Percentiles rank a stretch among this genome's conserved stretches.
Conservation (phyloP, 805 yeast genomes). For the Crinitomyces ghanaensis region DNA sequence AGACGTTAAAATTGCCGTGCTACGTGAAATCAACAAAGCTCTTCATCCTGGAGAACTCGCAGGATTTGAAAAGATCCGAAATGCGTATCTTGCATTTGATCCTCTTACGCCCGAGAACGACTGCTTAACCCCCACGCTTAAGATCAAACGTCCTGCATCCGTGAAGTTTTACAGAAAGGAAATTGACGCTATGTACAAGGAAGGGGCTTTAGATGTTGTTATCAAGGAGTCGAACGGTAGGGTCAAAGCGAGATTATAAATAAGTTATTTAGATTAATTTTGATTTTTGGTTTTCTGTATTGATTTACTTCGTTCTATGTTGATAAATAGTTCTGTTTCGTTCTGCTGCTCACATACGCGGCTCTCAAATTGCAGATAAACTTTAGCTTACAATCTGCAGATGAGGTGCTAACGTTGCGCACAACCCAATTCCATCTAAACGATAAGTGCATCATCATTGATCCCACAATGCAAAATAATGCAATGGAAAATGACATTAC, state of each 20-base stretch:
- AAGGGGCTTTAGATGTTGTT: constrained; percentile 29
- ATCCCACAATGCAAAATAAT: no score
- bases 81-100: constrained; percentile 40
- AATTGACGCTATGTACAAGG: constrained; percentile 36
- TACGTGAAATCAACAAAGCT: constrained; percentile 30
- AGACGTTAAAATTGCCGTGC: constrained; percentile 29
- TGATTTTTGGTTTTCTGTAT: constrained; percentile 1
- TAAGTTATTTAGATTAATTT: no score
- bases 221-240: constrained; percentile 1
- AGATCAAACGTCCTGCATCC: constrained; percentile 42
- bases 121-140: constrained; percentile 56
- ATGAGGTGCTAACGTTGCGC: no score
- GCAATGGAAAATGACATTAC: no score
- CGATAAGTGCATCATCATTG: no score
- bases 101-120: constrained; percentile 53
- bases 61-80: constrained; percentile 56
- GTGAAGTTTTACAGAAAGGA: constrained; percentile 32
- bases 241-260: no score
- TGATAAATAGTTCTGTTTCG: no score
- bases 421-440: no score
- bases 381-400: no score
- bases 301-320: constrained; percentile 1
- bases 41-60: constrained; percentile 32
- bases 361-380: no score
- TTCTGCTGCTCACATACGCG: no score